Evolutionary conservation across 192 early-diverging fungal species (phyloP).

Genomic region (Physocladia obscura): DNA sequence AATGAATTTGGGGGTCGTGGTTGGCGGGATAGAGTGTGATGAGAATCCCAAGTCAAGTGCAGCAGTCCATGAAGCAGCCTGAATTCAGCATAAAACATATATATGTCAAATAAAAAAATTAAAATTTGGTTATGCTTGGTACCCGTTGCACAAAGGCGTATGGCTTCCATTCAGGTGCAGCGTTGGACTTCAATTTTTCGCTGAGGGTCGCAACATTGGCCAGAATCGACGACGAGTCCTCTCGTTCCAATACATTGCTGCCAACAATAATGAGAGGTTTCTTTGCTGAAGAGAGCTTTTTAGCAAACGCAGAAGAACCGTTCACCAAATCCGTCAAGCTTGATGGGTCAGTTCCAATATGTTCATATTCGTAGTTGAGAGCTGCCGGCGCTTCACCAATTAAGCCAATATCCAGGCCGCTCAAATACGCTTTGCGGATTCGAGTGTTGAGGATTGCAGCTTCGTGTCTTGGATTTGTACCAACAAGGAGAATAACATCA

Average conservation of each 20-base stretch:
- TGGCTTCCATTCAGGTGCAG: conserved; percentile 83
- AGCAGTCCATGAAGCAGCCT: conserved; percentile 82
- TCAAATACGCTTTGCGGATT: conserved; percentile 89
- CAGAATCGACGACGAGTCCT: conserved; percentile 71
- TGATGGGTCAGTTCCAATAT: conserved; percentile 67
- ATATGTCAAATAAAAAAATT: conserved; percentile 9
- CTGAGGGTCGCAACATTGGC: conserved; percentile 76
- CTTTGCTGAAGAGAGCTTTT: conserved; percentile 78
- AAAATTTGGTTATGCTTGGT: too few relatives aligned
- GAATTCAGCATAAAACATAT: background rate
- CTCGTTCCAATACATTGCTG: conserved; percentile 71
- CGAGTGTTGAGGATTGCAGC: conserved; percentile 94
- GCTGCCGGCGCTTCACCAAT: conserved; percentile 70
- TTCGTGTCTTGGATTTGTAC: conserved; percentile 95
- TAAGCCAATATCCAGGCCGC: conserved; percentile 77
- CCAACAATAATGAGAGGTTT: conserved; percentile 91
- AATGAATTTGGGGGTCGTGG: conserved; percentile 67
- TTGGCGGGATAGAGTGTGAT: conserved; percentile 50
- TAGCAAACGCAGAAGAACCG: conserved; percentile 71
- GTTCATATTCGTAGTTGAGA: conserved; percentile 88
- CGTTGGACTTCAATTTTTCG: conserved; percentile 60
- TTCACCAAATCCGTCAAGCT: conserved; percentile 69
- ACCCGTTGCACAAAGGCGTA: conserved; percentile 88
- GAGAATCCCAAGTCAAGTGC: conserved; percentile 89
- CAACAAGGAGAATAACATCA: conserved; percentile 86